Percentiles rank a stretch among this genome's conserved stretches.
These are phyloP conservation scores for Heliamphora pulchella DNA, from an alignment of 179 eudicot genomes.

Conservation along the genomic window DNA sequence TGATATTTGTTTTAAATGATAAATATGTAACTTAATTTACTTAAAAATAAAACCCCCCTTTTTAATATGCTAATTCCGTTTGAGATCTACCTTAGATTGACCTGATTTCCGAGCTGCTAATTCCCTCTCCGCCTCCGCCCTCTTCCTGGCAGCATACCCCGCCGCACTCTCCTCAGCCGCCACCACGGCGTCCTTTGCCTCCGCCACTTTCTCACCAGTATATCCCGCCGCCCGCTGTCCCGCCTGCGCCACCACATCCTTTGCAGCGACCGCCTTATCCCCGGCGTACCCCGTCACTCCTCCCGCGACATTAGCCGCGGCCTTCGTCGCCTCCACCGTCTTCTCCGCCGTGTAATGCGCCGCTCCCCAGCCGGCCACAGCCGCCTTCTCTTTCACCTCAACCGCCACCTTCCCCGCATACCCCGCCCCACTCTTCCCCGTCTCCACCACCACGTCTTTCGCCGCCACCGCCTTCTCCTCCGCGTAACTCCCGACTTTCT, in stretches of 20 bases:
- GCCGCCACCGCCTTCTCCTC: conserved; percentile 35
- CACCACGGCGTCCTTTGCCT: conserved; percentile 46
- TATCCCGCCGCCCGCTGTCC: conserved; percentile 33
- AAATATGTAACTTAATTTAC: too few relatives aligned
- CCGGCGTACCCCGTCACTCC: conserved; percentile 39
- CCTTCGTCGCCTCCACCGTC: conserved; percentile 52
- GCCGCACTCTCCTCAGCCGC: conserved; percentile 44
- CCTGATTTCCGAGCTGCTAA: conserved; percentile 34
- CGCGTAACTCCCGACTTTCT: conserved; percentile 31
- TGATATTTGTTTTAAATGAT: too few relatives aligned
- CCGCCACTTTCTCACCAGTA: conserved; percentile 34
- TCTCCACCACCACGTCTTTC: conserved; percentile 30
- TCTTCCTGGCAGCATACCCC: conserved; percentile 57
- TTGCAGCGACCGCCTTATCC: conserved; percentile 36
- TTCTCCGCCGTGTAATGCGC: conserved; percentile 42
- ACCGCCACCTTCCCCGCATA: conserved; percentile 26
- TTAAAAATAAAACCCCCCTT: too few relatives aligned
- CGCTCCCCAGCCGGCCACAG: conserved; percentile 57
- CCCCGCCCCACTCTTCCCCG: conserved; percentile 26
- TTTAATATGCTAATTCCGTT: too few relatives aligned
- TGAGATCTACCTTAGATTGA: conserved; percentile 12
- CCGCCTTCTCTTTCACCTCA: conserved; percentile 53
- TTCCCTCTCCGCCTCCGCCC: conserved; percentile 47
- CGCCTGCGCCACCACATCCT: conserved; percentile 34
- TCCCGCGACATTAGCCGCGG: conserved; percentile 28